Evolutionary conservation across 257 asterid species (phyloP), one percentile per base, ranked within the genome.

Genomic region (Haberlea rhodopensis): DNA sequence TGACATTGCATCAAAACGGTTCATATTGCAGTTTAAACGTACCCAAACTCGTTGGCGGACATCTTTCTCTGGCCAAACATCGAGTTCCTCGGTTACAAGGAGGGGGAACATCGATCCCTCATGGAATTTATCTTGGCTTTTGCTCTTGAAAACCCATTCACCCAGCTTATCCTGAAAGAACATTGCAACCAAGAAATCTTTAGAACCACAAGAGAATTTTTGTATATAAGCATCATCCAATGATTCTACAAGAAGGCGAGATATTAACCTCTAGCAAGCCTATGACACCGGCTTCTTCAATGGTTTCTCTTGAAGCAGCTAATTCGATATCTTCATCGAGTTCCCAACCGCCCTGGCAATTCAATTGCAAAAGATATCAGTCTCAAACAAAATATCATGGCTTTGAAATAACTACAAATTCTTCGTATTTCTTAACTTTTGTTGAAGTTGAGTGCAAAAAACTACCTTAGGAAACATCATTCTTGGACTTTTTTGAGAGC

Each of bases 401-500:
- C n/a, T 31, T 31, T 45, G 53, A 11, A 25, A 31, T 37, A 24
- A 18, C 54, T 53, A 18, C 22, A 24, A 5, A 60, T 28, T 55
- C 34, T 32, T 21, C 16, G 3, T 24, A 26, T 28, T n/a, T 26
- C 16, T 5, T 5, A n/a, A n/a, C n/a, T 24, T 49, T 63, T 27
- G 2, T 5, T 13, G 10, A 19, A 0, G 13, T 25, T 20, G 37
- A 65, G 54, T 49, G 55, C 5, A 57, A 48, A 26, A 13, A 13
- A 51, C 5, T 80, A 91, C 97, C 97, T 91, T 91, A 5, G 98
- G 98, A n/a, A n/a, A n/a, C n/a, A n/a, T n/a, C n/a, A n/a, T n/a
- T n/a, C n/a, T n/a, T n/a, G n/a, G n/a, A n/a, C n/a, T n/a, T n/a
- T n/a, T n/a, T n/a, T n/a, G n/a, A n/a, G n/a, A n/a, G n/a, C n/a